These are phyloP conservation scores for Camelina sativa DNA, from an alignment of 345 rosid species.

Conservation along the genomic window DNA sequence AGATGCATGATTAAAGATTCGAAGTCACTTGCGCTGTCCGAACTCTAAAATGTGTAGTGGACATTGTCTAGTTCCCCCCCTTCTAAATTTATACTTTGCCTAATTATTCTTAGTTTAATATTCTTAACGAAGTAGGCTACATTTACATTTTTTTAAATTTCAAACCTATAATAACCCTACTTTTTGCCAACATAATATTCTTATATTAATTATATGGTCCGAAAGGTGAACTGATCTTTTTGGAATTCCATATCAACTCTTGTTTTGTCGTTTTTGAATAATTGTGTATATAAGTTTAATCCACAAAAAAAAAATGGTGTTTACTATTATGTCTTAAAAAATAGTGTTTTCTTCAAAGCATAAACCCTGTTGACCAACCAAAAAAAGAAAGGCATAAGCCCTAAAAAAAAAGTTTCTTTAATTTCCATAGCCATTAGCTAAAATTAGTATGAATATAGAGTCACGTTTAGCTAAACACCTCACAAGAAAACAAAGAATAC, in stretches of 20 bases:
- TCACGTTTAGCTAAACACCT: slow-evolving; percentile 3
- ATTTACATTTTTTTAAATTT: neutral
- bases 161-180: slow-evolving; percentile 1
- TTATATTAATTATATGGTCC: neutral
- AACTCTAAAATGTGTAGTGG: neutral
- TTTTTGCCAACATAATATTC: slow-evolving; percentile 19
- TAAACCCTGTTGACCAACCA: neutral
- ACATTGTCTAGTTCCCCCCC: slow-evolving; percentile 8
- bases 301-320: neutral
- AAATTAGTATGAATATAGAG: slow-evolving; percentile 3
- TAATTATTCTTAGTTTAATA: neutral
- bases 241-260: slow-evolving; percentile 12
- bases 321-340: neutral
- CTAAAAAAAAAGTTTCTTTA: neutral
- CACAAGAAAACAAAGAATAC: neutral
- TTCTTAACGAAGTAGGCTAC: slow-evolving; percentile 16
- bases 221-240: neutral
- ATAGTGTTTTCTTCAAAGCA: neutral
- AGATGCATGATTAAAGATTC: neutral
- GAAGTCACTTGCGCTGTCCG: slow-evolving; percentile 23
- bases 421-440: neutral
- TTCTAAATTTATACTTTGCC: slow-evolving; percentile 11
- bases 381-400: neutral
- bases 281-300: slow-evolving; percentile 8
- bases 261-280: neutral